phyloP scores from a whole-genome alignment of 768 basidiomycete species.

The Suillus brevipes region DNA sequence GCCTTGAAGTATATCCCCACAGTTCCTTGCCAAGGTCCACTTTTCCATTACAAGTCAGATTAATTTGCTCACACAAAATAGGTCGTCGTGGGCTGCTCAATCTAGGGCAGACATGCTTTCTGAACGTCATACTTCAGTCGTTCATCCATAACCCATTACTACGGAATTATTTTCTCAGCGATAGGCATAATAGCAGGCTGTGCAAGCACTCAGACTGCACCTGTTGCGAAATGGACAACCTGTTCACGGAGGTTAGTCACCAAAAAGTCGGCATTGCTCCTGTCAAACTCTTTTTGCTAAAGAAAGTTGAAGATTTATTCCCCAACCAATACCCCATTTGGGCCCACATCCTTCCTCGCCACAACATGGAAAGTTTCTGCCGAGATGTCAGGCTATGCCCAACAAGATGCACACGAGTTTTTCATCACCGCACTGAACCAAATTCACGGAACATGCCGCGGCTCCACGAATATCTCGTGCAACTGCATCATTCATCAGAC shows the following conservation, averaged over 20 bases:
- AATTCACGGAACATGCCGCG: conserved; percentile 76
- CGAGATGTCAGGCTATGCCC: conserved; percentile 88
- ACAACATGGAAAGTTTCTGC: conserved; percentile 79
- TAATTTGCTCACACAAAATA: conserved; percentile 26
- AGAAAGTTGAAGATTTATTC: conserved; percentile 50
- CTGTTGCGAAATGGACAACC: conserved; percentile 91
- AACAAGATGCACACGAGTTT: conserved; percentile 93
- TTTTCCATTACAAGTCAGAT: background rate
- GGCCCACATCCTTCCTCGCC: conserved; percentile 79
- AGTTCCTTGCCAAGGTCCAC: conserved; percentile 73
- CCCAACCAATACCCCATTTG: conserved; percentile 61
- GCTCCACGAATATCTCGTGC: conserved; percentile 75
- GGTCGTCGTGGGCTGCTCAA: conserved; percentile 85
- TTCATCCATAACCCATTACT: conserved; percentile 89
- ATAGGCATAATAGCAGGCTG: conserved; percentile 76
- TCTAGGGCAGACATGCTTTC: conserved; percentile 91
- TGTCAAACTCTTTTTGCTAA: background rate
- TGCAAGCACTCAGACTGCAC: conserved; percentile 78
- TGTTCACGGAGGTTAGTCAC: conserved; percentile 65
- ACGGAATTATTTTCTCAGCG: conserved; percentile 85
- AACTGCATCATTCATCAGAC: conserved; percentile 91
- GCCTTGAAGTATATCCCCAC: conserved; percentile 50
- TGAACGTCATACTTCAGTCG: conserved; percentile 88
- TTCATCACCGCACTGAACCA: conserved; percentile 85
- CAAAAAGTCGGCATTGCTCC: background rate